Conservation (phyloP, 495 filamentous ascomycete genomes). For the Penicillium atrosanguineum region DNA sequence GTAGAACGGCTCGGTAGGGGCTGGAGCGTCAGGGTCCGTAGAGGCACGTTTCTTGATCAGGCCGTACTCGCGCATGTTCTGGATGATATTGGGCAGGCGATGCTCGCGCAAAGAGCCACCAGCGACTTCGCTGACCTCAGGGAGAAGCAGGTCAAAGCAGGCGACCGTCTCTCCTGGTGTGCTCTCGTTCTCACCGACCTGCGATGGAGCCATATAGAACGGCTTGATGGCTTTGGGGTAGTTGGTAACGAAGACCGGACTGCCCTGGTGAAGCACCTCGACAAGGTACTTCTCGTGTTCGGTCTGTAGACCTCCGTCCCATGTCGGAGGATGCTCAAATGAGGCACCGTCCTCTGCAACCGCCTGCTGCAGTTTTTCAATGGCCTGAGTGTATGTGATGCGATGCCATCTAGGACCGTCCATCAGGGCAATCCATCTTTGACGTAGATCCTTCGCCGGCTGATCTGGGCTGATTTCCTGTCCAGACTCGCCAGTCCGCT, state of each 20-base stretch:
- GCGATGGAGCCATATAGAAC: conserved; percentile 87
- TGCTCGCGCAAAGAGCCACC: conserved; percentile 95
- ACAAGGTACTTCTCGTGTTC: conserved; percentile 94
- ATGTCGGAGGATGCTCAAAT: conserved; percentile 66
- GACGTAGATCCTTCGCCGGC: conserved; percentile 46
- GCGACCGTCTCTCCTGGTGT: conserved; percentile 61
- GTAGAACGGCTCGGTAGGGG: conserved; percentile 26
- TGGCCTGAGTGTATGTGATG: conserved; percentile 80
- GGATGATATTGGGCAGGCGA: conserved; percentile 64
- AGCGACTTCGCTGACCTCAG: conserved; percentile 83
- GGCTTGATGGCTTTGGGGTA: conserved; percentile 86
- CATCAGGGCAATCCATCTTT: conserved; percentile 70
- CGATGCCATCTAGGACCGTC: conserved; percentile 65
- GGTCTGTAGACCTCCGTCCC: conserved; percentile 75
- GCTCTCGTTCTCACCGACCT: conserved; percentile 10
- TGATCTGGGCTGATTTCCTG: conserved; percentile 32
- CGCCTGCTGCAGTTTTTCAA: conserved; percentile 63
- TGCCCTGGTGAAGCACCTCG: conserved; percentile 59
- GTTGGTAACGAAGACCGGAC: conserved; percentile 88
- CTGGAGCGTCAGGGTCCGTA: conserved; percentile 6
- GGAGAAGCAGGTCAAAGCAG: conserved; percentile 93
- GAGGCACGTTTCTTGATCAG: conserved; percentile 35
- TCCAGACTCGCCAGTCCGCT: conserved; percentile 36
- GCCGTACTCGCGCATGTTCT: conserved; percentile 68
- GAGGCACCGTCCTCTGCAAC: conserved; percentile 41